Base-by-base conservation (phyloP, 108 stramenopile genomes). In the Fragilaria crotonensis region DNA sequence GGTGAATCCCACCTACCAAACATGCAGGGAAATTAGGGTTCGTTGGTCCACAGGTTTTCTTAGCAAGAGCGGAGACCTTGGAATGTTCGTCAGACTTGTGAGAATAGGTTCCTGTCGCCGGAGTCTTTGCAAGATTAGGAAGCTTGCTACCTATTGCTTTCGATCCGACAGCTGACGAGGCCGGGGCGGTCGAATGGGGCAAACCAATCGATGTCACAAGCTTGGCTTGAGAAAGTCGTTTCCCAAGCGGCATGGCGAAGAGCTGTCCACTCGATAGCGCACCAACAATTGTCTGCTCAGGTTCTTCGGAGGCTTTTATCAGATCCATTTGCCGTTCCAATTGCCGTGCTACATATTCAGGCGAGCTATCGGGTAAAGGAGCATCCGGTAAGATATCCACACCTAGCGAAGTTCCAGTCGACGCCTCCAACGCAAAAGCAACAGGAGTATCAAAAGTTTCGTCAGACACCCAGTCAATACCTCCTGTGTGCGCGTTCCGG, bases 301-400 rank as follows among this genome's bases (percentile, higher is more conserved):
- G 1, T 14, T 30, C 57, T 54, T 52, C 51, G 2, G 23, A 2
- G 17, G 54, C 52, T 32, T 68, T 45, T n/a, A n/a, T n/a, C n/a
- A n/a, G n/a, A n/a, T n/a, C n/a, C 18, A 63, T 27, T 52, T 84
- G 82, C 14, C 72, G 53, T 47, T 77, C 72, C 29, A 84, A 63
- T 53, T 84, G 73, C 49, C 58, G 27, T 20, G 48, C 41, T 28
- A 84, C 11, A 55, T 84, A 80, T 19, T 61, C 77, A 3, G 66
- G 19, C 21, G 64, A 56, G 21, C 64, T 73, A 57, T 36, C 64
- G 11, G 79, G 71, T 18, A 72, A 27, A 9, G 78, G 54, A 44
- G 80, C 83, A 67, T 90, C 89, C n/a, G 81, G 81, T 53, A 90
- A 47, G 20, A 89, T 85, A 48, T 87, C 78, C 25, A 90, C 84